Evolutionary conservation across 768 basidiomycete genomes (phyloP).

Genomic region (Podaxis rugospora): DNA sequence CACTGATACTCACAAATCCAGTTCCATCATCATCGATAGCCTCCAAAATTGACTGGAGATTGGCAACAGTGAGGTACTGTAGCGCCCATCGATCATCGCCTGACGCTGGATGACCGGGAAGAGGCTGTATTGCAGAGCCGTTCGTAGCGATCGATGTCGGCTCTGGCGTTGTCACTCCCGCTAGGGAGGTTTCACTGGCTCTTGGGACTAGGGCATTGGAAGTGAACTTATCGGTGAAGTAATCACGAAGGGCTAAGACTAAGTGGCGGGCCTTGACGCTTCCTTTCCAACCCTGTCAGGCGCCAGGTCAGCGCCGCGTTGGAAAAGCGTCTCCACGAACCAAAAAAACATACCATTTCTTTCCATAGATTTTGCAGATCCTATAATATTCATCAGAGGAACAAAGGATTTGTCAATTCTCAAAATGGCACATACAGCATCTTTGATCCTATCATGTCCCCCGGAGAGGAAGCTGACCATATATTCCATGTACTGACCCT

Average conservation of each 20-base stretch:
- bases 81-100: slow-evolving; percentile 26
- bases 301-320: too few relatives aligned
- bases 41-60: slow-evolving; percentile 30
- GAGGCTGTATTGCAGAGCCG: not conserved
- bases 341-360: slow-evolving; percentile 6
- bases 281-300: slow-evolving; percentile 41
- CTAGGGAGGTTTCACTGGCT: not conserved
- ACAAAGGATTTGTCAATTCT: not conserved
- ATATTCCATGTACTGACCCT: not conserved
- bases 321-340: too few relatives aligned
- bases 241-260: slow-evolving; percentile 37
- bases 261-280: slow-evolving; percentile 50
- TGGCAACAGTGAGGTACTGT: slow-evolving; percentile 26
- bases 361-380: slow-evolving; percentile 10
- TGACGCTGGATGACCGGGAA: not conserved
- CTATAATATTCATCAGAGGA: not conserved
- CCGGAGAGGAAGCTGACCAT: not conserved
- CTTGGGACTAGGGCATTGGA: not conserved
- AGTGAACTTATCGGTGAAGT: slow-evolving; percentile 23
- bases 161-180: not conserved
- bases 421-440: slow-evolving; percentile 25
- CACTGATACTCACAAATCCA: slow-evolving; percentile 31
- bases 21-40: slow-evolving; percentile 38
- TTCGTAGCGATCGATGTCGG: not conserved
- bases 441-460: slow-evolving; percentile 41